Evolutionary conservation across 1,284 basidiomycete species (phyloP), one percentile per base, ranked within the genome.

Genomic region (Ceratobasidium sp.): DNA sequence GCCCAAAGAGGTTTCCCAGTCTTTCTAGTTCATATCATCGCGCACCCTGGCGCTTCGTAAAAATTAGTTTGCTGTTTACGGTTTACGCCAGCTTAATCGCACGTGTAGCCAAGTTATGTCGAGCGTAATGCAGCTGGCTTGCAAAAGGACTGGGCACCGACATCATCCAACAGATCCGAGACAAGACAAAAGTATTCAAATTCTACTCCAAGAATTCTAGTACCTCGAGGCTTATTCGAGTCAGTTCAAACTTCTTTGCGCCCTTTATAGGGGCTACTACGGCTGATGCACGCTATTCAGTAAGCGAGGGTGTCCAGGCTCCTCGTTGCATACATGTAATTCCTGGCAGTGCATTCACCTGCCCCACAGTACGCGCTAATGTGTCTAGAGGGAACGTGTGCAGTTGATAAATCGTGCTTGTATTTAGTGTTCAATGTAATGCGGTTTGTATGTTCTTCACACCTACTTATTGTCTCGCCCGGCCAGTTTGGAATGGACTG

Each of bases 11-110:
- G 57, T 70, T 29, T 54, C 68, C 8, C 59, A 40, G 40, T 59
- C 59, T 59, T 59, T 70, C 54, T 70, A 54, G 68, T 70, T 70
- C 68, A 70, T 70, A 43, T 70, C 59, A 29, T 70, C 25, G 25
- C 25, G 68, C 40, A 70, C 54, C 8, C 68, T 46, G 40, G 68
- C 46, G 22, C 3, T 44, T 37, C n/a, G 25, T 40, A 8, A 32
- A 15, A 25, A 29, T 29, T 29, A 29, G 25, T 29, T 29, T 15
- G 6, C 13, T 11, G n/a, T 59, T 59, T 59, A 37, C 56, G 15
- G 34, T 8, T 52, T 15, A n/a, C 29, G 22, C n/a, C 11, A n/a
- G 65, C 8, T 52, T n/a, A n/a, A 56, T 40, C 11, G 29, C 44
- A 51, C 66, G 59, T 59, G 32, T 32, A 59, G 9, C 15, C 11